These are phyloP conservation scores for Coniochaeta sp. DNA, from an alignment of 2,329 filamentous ascomycete genomes.

Conservation along the genomic window DNA sequence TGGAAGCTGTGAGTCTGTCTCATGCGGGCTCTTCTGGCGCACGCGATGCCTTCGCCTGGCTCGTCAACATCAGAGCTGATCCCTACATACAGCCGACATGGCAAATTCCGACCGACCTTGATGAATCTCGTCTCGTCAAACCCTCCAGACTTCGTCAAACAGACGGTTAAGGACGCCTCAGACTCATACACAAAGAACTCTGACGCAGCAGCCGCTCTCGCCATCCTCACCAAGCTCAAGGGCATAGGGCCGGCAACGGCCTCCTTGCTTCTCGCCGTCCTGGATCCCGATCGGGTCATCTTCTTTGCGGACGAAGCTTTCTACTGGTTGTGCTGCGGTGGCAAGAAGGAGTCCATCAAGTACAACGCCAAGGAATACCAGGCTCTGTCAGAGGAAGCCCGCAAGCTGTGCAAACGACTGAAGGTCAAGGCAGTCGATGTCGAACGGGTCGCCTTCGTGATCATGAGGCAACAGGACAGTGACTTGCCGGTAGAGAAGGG, in stretches of 20 bases:
- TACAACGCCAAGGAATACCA: slow-evolving; percentile 66
- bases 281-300: slow-evolving; percentile 50
- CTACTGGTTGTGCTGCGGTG: slow-evolving; percentile 59
- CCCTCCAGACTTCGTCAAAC: slow-evolving; percentile 39
- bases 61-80: no score
- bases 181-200: slow-evolving; percentile 30
- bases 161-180: slow-evolving; percentile 48
- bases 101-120: slow-evolving; percentile 54
- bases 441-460: slow-evolving; percentile 65
- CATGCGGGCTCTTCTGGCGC: no score
- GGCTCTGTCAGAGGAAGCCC: slow-evolving; percentile 38
- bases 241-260: slow-evolving; percentile 77
- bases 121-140: slow-evolving; percentile 59
- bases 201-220: slow-evolving; percentile 36
- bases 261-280: slow-evolving; percentile 63
- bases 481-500: slow-evolving; percentile 2
- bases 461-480: slow-evolving; percentile 39
- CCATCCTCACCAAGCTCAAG: slow-evolving; percentile 51
- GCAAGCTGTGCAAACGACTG: slow-evolving; percentile 38
- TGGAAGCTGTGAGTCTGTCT: slow-evolving; percentile 60
- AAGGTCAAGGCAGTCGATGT: slow-evolving; percentile 52
- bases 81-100: slow-evolving; percentile 40
- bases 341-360: slow-evolving; percentile 48
- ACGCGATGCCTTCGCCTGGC: no score
- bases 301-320: slow-evolving; percentile 81